Conservation (phyloP, 1,139 yeast species). For the Saccharomyces uvarum region DNA sequence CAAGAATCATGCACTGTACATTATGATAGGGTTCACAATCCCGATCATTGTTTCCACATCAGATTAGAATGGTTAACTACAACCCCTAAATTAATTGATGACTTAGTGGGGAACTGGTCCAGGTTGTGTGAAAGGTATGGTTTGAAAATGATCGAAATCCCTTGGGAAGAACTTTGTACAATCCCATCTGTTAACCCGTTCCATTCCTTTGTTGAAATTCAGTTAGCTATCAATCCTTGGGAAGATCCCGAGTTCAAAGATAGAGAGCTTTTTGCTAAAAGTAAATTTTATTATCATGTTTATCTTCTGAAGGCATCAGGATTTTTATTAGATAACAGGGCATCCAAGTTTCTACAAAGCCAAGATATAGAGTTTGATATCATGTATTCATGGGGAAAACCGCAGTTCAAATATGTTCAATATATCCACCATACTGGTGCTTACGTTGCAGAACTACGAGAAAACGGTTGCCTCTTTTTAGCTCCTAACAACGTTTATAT, state of each 20-base stretch:
- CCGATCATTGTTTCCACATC: conserved; percentile 89
- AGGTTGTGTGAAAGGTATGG: conserved; percentile 84
- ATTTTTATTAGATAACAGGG: conserved; percentile 75
- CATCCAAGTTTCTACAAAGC: conserved; percentile 54
- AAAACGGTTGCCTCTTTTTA: conserved; percentile 69
- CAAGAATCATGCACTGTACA: conserved; percentile 78
- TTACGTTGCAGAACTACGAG: conserved; percentile 79
- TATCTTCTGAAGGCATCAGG: conserved; percentile 61
- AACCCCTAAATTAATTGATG: conserved; percentile 83
- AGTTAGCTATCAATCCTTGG: conserved; percentile 63
- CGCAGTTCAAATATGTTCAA: conserved; percentile 75
- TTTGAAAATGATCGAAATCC: conserved; percentile 78
- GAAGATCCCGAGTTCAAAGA: conserved; percentile 46
- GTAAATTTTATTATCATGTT: conserved; percentile 52
- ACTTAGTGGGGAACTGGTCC: conserved; percentile 72
- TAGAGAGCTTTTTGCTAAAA: conserved; percentile 35
- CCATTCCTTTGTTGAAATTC: conserved; percentile 71
- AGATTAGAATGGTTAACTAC: conserved; percentile 90
- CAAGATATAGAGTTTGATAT: conserved; percentile 49
- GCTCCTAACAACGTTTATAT: conserved; percentile 77
- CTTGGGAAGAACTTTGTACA: conserved; percentile 78
- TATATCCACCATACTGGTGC: conserved; percentile 86
- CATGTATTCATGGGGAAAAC: conserved; percentile 85
- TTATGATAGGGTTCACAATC: conserved; percentile 86
- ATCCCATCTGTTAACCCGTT: conserved; percentile 76